Evolutionary conservation across 192 early-diverging fungal species (phyloP).

Genomic region (Mortierella claussenii): DNA sequence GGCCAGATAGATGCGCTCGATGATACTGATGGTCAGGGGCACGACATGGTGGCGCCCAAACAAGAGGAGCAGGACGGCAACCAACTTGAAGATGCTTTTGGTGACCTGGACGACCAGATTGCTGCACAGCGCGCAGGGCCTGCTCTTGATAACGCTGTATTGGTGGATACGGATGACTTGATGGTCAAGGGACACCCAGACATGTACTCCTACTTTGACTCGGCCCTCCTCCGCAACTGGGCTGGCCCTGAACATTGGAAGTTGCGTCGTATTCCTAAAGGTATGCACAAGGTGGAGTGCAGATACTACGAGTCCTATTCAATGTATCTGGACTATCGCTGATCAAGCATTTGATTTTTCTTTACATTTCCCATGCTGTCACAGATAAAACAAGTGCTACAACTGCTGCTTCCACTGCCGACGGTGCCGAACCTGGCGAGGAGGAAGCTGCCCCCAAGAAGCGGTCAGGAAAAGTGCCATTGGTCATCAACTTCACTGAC

Average conservation of each 20-base stretch:
- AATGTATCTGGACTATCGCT: too few species aligned
- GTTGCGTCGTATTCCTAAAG: constrained; percentile 54
- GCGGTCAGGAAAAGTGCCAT: constrained; percentile 58
- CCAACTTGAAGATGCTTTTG: constrained; percentile 48
- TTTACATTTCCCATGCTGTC: too few species aligned
- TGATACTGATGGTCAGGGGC: constrained; percentile 53
- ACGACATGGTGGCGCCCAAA: constrained; percentile 38
- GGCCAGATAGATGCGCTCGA: constrained; percentile 22
- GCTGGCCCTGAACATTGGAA: constrained; percentile 96
- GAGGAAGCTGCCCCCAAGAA: constrained; percentile 52
- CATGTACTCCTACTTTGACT: constrained; percentile 90
- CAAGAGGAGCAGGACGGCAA: constrained; percentile 54
- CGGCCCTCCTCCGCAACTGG: constrained; percentile 83
- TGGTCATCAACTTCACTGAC: constrained; percentile 71
- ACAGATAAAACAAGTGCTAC: constrained; percentile 28
- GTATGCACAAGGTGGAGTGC: too few species aligned
- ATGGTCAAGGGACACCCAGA: constrained; percentile 66
- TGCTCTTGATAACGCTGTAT: constrained; percentile 43
- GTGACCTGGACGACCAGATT: constrained; percentile 49
- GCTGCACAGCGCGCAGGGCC: constrained; percentile 20
- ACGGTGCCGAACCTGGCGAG: constrained; percentile 17
- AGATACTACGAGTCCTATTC: background rate
- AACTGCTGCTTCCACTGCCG: background rate
- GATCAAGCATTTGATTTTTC: too few species aligned
- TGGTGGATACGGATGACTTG: constrained; percentile 67